Evolutionary conservation across 169 alveolate genomes (phyloP), one percentile per base, ranked within the genome.

Genomic region (Cyclospora cayetanensis): DNA sequence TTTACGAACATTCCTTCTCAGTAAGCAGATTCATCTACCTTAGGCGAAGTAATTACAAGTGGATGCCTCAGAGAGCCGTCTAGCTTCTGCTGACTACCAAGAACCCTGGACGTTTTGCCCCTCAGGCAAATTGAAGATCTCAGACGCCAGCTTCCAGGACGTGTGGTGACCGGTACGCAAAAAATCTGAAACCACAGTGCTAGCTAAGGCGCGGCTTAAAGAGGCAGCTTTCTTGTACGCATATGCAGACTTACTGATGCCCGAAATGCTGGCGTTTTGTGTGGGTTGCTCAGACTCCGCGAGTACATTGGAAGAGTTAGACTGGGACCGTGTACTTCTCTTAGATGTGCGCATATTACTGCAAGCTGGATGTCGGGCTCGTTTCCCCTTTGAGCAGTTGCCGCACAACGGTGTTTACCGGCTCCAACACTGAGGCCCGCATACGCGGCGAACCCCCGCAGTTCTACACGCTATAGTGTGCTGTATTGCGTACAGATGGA

Each of bases 1-100:
- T 93, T 93, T 80, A 90, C 95, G 39, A 93, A 88, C 41, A 53
- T 90, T 29, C 74, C 80, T 11, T 2, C 52, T 3, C 27, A 35
- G 89, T 79, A 27, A n/a, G 86, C 86, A n/a, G 39, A 46, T 7
- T 11, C 60, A 11, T 46, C n/a, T 46, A 7, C 15, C 7, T 46
- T 11, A 15, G n/a, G 60, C n/a, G 60, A 7, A 15, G 60, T 7
- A 7, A 46, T 46, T 15, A 7, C n/a, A 46, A 46, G 60, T 7
- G 60, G n/a, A 15, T 11, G 60, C 15, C 15, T 46, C 15, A 11
- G 60, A 7, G 60, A 15, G 31, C 34, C 31, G 18, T 60, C 12
- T 15, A 12, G 31, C 31, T 60, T 12, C 31, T 9, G 18, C n/a
- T n/a, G 31, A 15, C 72, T 60, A 31, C 72, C 31, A 7, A 11